Evolutionary conservation across 2,329 filamentous ascomycete genomes (phyloP), one percentile per base, ranked within the genome.

Genomic region (Xylariaceae sp.): DNA sequence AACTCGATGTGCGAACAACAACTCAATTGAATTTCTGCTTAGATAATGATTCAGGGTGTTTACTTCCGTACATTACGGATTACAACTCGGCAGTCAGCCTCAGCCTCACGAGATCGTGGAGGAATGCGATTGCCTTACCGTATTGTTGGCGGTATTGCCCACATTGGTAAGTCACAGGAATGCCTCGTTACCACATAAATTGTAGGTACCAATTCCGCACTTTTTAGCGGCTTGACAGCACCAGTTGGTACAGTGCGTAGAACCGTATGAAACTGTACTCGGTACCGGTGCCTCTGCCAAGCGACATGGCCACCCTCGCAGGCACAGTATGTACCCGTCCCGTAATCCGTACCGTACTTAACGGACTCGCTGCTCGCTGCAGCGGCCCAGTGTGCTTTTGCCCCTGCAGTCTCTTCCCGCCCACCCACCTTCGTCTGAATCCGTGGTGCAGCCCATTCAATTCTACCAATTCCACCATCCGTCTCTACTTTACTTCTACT

Each of bases 321-420:
- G 3, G 54, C 23, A 56, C 30, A 9, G 47, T 30, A 30, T 30
- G 23, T 30, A 30, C 23, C 23, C 23, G 23, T 5, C 23, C 23
- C 23, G 23, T 30, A 30, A 30, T 30, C 10, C 48, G 41, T 44
- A 56, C 34, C 9, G 45, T 45, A 44, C 54, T 13, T 13, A 51
- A 45, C 30, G n/a, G 23, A 4, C 49, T 13, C 37, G 4, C 9
- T 9, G 48, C 48, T 23, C 30, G 18, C 35, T 53, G 56, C 17
- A 44, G 47, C 50, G 18, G 39, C 51, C 39, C 47, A 55, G 55
- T 58, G 52, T 44, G 55, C 23, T 50, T 51, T 56, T 49, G 49
- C 59, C 59, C 59, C 59, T 60, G 53, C 58, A 63, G 58, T 56
- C 51, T 59, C 61, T 61, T 57, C 59, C 58, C 61, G 60, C 61